Evolutionary conservation across 2,329 filamentous ascomycete genomes (phyloP).

Genomic region (Sodiomyces alkalinus): DNA sequence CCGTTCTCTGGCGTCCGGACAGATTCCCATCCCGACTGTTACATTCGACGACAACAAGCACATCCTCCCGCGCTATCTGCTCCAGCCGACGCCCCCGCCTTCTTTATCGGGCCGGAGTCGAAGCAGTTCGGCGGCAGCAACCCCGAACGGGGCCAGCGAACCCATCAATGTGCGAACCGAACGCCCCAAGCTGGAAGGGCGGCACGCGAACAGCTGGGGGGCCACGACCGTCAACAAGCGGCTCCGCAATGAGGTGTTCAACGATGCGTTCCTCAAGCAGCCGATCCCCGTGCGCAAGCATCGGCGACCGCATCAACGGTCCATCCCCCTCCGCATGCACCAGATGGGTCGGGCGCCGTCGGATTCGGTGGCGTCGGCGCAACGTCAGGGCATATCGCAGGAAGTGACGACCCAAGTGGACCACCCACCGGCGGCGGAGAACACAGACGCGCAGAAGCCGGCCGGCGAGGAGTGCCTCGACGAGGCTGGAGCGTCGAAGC

Average conservation of each 20-base stretch:
- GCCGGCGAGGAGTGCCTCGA: too few species aligned
- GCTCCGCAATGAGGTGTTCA: slow-evolving; percentile 79
- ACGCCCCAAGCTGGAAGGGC: slow-evolving; percentile 34
- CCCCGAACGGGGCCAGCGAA: slow-evolving; percentile 5
- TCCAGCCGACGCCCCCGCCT: slow-evolving; percentile 40
- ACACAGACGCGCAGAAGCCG: too few species aligned
- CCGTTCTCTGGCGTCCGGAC: slow-evolving; percentile 57
- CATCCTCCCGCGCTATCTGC: slow-evolving; percentile 74
- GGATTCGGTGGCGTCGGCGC: slow-evolving; percentile 23
- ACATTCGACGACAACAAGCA: slow-evolving; percentile 90
- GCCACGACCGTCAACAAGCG: slow-evolving; percentile 82
- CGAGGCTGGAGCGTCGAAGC: background rate
- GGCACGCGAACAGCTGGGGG: slow-evolving; percentile 61
- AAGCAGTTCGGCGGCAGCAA: slow-evolving; percentile 18
- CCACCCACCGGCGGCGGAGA: too few species aligned
- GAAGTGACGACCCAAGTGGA: slow-evolving; percentile 3
- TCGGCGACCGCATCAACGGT: slow-evolving; percentile 52
- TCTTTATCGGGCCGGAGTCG: slow-evolving; percentile 15
- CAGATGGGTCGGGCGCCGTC: slow-evolving; percentile 29
- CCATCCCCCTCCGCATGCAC: slow-evolving; percentile 36
- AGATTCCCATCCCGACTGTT: slow-evolving; percentile 66
- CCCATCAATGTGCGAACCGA: slow-evolving; percentile 3
- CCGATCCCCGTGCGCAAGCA: slow-evolving; percentile 69
- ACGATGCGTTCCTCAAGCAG: slow-evolving; percentile 78
- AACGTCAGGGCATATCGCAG: too few species aligned